These are phyloP conservation scores for Chaetomiaceae sp. DNA, from an alignment of 2,329 filamentous ascomycete genomes.

Conservation along the genomic window DNA sequence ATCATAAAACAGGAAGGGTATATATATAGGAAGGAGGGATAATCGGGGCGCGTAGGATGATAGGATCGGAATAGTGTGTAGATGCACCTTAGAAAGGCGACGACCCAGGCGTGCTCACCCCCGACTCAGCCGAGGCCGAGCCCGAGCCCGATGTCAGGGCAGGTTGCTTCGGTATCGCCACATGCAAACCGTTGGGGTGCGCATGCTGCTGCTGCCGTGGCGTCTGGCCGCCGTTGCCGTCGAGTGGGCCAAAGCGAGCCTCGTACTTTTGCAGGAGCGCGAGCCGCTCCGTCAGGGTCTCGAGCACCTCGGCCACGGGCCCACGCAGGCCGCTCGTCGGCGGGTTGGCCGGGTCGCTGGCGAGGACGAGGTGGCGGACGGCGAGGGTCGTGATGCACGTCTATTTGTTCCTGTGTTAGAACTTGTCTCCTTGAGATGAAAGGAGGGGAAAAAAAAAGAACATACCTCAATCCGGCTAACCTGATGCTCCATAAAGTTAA, in stretches of 20 bases:
- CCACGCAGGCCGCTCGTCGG: constrained; percentile 72
- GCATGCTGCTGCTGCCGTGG: background rate
- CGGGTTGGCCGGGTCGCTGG: constrained; percentile 56
- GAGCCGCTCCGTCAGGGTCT: constrained; percentile 56
- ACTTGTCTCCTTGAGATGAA: background rate
- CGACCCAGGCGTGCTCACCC: background rate
- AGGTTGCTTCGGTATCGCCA: background rate
- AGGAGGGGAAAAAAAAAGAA: constrained; percentile 13
- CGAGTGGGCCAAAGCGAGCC: constrained; percentile 41
- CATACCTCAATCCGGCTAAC: constrained; percentile 91
- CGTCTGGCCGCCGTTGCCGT: background rate
- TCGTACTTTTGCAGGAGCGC: constrained; percentile 61
- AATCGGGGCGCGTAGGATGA: too few species aligned
- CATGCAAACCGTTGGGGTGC: background rate
- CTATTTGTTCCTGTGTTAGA: constrained; percentile 39
- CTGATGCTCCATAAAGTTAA: constrained; percentile 91
- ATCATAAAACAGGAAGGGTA: background rate
- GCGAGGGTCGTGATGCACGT: constrained; percentile 75
- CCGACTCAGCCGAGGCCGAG: background rate
- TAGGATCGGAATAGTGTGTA: too few species aligned
- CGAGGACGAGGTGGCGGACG: constrained; percentile 73
- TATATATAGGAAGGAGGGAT: background rate
- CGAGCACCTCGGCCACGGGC: constrained; percentile 70
- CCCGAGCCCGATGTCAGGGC: background rate
- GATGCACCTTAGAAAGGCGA: background rate